phyloP scores from a whole-genome alignment of 345 rosid genomes.

The Gynandropsis gynandra region DNA sequence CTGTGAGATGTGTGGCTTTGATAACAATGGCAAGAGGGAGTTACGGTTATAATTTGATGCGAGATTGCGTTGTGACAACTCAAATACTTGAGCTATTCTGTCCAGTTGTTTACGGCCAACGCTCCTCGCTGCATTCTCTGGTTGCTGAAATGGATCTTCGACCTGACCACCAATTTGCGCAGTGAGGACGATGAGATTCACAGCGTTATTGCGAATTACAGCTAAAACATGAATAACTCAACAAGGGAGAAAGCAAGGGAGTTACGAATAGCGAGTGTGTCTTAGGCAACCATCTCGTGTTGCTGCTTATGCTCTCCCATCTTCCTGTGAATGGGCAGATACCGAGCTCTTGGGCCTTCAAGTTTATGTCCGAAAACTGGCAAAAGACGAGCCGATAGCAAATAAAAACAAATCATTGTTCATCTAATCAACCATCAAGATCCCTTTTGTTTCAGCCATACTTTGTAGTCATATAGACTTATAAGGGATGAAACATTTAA shows the following conservation, averaged over 20 bases:
- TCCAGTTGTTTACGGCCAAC: slow-evolving; percentile 45
- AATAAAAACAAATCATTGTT: slow-evolving; percentile 1
- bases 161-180: slow-evolving; percentile 36
- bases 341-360: slow-evolving; percentile 49
- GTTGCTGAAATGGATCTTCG: slow-evolving; percentile 94
- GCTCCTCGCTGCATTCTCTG: slow-evolving; percentile 67
- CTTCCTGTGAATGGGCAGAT: slow-evolving; percentile 67
- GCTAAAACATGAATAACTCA: not conserved
- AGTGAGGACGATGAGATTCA: slow-evolving; percentile 3
- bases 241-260: slow-evolving; percentile 13
- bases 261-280: slow-evolving; percentile 62
- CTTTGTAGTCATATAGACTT: too few species aligned
- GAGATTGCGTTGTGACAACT: slow-evolving; percentile 34
- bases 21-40: slow-evolving; percentile 31
- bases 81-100: slow-evolving; percentile 49
- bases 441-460: too few species aligned
- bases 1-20: slow-evolving; percentile 32
- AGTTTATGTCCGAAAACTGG: slow-evolving; percentile 54
- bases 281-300: slow-evolving; percentile 74
- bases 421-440: too few species aligned
- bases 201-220: not conserved
- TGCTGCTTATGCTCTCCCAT: slow-evolving; percentile 57
- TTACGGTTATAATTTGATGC: slow-evolving; percentile 25
- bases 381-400: slow-evolving; percentile 13
- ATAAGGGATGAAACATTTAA: too few species aligned